Conservation (phyloP, 1,284 basidiomycete species). For the Apiotrichum gamsii region DNA sequence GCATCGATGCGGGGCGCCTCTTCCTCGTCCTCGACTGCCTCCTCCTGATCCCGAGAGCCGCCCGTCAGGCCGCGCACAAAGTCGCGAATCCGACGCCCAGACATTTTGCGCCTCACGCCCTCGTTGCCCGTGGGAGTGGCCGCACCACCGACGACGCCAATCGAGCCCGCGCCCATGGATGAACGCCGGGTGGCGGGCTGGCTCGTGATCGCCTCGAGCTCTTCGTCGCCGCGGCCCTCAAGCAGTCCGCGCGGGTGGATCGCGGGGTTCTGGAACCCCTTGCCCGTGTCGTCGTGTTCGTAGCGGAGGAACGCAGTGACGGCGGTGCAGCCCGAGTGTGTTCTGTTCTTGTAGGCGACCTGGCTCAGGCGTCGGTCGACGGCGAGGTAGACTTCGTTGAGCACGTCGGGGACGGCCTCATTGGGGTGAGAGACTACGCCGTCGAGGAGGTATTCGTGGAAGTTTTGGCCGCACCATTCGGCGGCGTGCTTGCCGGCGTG, state of each 20-base stretch:
- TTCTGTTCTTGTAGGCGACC: constrained; percentile 78
- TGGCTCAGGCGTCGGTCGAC: constrained; percentile 78
- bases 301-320: constrained; percentile 96
- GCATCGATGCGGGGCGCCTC: constrained; percentile 36
- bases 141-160: constrained; percentile 21
- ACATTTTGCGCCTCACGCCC: constrained; percentile 29
- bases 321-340: constrained; percentile 94
- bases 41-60: constrained; percentile 18
- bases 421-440: constrained; percentile 40
- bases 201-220: constrained; percentile 39
- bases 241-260: constrained; percentile 37
- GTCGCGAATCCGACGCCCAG: constrained; percentile 38
- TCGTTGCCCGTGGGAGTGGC: constrained; percentile 12
- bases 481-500: constrained; percentile 98
- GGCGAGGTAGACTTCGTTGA: constrained; percentile 88
- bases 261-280: constrained; percentile 39
- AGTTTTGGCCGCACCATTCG: constrained; percentile 96
- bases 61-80: constrained; percentile 45
- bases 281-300: constrained; percentile 50
- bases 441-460: constrained; percentile 63
- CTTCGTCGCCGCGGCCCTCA: constrained; percentile 44
- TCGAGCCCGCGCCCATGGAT: constrained; percentile 29
- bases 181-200: constrained; percentile 17
- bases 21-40: constrained; percentile 24
- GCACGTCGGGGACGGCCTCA: constrained; percentile 71